Base-by-base conservation (phyloP, 495 filamentous ascomycete genomes). In the Cercophora newfieldiana region DNA sequence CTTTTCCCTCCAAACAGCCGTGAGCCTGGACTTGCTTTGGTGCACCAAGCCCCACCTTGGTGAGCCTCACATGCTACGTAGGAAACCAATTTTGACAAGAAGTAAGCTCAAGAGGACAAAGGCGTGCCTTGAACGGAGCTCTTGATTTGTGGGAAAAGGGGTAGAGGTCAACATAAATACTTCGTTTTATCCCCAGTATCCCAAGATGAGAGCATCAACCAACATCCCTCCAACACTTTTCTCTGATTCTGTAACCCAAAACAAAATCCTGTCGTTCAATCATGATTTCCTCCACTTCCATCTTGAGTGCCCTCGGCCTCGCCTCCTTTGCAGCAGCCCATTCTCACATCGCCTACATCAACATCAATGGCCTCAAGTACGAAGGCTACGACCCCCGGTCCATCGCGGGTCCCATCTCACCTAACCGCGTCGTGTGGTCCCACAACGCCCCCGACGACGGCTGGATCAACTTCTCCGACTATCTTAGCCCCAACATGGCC, bases 291-390 rank as follows among this genome's bases (percentile, higher is more conserved):
- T 53, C 48, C 30, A 5, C 30, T n/a, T 50, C 49, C 7, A 22
- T 53, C 49, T 25, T 53, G 7, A 14, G n/a, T n/a, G n/a, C 49
- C n/a, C n/a, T 53, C 2, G 12, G 7, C 61, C 58, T 67, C 7
- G 49, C 49, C 49, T n/a, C 67, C 50, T 7, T 61, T 2, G 47
- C 53, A 55, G 26, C 66, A 19, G 86, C 83, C 53, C 89, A 90
- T 74, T 89, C 88, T 24, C 87, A 85, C 68, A 86, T 90, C 37
- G 67, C 78, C 28, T 80, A 87, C 71, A 80, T 88, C 66, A 78
- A 86, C 53, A 79, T 88, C 66, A 85, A 86, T 68, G 86, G 85
- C 47, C 70, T 74, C 47, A 77, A 69, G 56, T 85, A 81, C 74
- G 66, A 70, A 16, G 80, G 80, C 57, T 86, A 81, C 74, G 78